These are phyloP conservation scores for Euphorbia corollata DNA, from an alignment of 441 rosid species.

Conservation along the genomic window DNA sequence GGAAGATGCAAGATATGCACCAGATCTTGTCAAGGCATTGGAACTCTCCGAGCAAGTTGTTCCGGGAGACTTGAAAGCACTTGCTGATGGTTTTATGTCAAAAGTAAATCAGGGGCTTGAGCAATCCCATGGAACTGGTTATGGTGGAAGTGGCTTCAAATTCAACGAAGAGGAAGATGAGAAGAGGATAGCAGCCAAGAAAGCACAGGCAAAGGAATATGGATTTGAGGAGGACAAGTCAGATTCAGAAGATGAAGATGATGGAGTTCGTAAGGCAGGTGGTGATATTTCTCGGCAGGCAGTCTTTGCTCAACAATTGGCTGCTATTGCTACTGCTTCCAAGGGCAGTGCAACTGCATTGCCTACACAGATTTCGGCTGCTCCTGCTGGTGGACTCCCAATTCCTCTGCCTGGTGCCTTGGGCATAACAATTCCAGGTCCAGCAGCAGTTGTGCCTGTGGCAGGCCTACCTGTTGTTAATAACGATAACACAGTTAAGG, in stretches of 20 bases:
- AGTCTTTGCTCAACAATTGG: slow-evolving; percentile 57
- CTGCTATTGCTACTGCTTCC: slow-evolving; percentile 58
- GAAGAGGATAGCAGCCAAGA: slow-evolving; percentile 87
- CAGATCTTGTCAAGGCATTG: slow-evolving; percentile 86
- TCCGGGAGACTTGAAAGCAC: slow-evolving; percentile 73
- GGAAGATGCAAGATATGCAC: slow-evolving; percentile 85
- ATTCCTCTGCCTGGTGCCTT: slow-evolving; percentile 33
- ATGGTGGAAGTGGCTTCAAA: slow-evolving; percentile 94
- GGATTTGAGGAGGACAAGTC: slow-evolving; percentile 94
- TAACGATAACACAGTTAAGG: slow-evolving; percentile 70
- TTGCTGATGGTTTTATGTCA: slow-evolving; percentile 78
- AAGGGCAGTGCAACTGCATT: slow-evolving; percentile 31
- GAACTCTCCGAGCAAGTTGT: slow-evolving; percentile 92
- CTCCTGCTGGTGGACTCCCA: slow-evolving; percentile 38
- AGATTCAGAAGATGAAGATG: slow-evolving; percentile 89
- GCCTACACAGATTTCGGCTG: slow-evolving; percentile 26
- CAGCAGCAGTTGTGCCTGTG: slow-evolving; percentile 32
- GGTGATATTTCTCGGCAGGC: slow-evolving; percentile 76
- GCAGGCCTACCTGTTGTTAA: slow-evolving; percentile 36
- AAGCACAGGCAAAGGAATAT: slow-evolving; percentile 92
- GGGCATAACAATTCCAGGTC: slow-evolving; percentile 28
- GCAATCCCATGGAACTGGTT: slow-evolving; percentile 92
- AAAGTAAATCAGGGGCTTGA: slow-evolving; percentile 89
- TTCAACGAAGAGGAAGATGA: slow-evolving; percentile 96
- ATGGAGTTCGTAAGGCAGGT: slow-evolving; percentile 82